Conservation (phyloP, 1,139 yeast species). For the Geotrichum macrosporum region DNA sequence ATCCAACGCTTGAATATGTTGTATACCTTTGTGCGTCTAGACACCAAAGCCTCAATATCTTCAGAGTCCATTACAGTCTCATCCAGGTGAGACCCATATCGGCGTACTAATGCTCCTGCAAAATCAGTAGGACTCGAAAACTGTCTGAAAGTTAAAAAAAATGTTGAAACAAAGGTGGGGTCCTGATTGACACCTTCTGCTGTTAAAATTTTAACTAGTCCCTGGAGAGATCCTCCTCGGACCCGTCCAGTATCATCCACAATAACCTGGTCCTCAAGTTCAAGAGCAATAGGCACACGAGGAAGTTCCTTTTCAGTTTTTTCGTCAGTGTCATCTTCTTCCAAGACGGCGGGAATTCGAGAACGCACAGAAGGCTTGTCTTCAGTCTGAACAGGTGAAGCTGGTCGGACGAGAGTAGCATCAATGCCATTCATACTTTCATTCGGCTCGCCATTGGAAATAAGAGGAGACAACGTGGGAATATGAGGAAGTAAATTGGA, state of each 20-base stretch:
- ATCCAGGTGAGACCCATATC: constrained; percentile 54
- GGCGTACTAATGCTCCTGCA: constrained; percentile 59
- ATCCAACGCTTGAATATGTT: constrained; percentile 75
- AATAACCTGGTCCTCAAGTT: constrained; percentile 38
- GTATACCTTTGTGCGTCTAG: constrained; percentile 62
- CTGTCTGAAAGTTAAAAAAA: constrained; percentile 73
- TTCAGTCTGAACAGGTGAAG: too few relatives aligned
- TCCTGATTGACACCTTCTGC: constrained; percentile 64
- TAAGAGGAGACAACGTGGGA: constrained; percentile 23
- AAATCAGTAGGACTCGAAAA: constrained; percentile 69
- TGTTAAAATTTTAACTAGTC: constrained; percentile 65
- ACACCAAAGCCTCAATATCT: constrained; percentile 44
- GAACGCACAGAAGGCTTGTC: not conserved
- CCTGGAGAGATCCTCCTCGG: constrained; percentile 75
- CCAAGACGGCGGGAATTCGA: constrained; percentile 3
- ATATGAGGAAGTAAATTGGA: constrained; percentile 23
- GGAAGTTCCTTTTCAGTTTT: constrained; percentile 9
- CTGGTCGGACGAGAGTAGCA: too few relatives aligned
- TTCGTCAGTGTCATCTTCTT: constrained; percentile 6
- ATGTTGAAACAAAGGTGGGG: constrained; percentile 66
- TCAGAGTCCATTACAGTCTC: constrained; percentile 30
- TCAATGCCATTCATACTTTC: constrained; percentile 8
- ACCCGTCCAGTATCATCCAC: constrained; percentile 50
- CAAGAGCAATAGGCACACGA: constrained; percentile 12
- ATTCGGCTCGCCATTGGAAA: constrained; percentile 1